Evolutionary conservation across 495 filamentous ascomycete species (phyloP).

Genomic region (Mycothermus thermophilus): DNA sequence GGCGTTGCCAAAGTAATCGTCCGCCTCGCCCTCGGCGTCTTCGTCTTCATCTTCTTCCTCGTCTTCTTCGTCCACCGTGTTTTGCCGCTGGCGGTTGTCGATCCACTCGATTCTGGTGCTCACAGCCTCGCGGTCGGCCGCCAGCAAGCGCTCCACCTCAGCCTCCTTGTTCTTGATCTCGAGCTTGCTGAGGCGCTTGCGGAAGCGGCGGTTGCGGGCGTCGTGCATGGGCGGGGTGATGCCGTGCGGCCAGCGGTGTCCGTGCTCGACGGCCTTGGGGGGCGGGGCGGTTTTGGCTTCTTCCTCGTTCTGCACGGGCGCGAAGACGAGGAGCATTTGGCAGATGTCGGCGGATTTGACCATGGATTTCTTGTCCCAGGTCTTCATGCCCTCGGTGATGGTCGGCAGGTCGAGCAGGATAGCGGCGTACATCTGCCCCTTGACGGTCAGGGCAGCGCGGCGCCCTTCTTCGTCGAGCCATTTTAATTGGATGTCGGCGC

Average conservation of each 20-base stretch:
- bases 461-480: constrained; percentile 65
- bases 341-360: constrained; percentile 90
- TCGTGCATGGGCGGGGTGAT: constrained; percentile 83
- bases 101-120: constrained; percentile 47
- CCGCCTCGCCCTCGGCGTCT: constrained; percentile 42
- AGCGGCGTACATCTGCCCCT: constrained; percentile 61
- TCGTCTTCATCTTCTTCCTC: constrained; percentile 50
- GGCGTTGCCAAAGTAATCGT: constrained; percentile 27
- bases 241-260: constrained; percentile 78
- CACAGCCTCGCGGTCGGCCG: constrained; percentile 48
- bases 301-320: constrained; percentile 51
- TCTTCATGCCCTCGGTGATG: constrained; percentile 91
- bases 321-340: constrained; percentile 84
- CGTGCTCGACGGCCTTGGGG: constrained; percentile 48
- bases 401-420: constrained; percentile 77
- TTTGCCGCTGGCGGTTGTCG: constrained; percentile 43
- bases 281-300: constrained; percentile 55
- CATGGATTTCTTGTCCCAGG: constrained; percentile 81
- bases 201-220: constrained; percentile 72
- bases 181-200: constrained; percentile 65
- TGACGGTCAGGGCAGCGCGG: constrained; percentile 55
- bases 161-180: constrained; percentile 82
- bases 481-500: constrained; percentile 60
- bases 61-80: constrained; percentile 33
- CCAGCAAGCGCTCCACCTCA: constrained; percentile 62